phyloP scores from a whole-genome alignment of 768 basidiomycete species.

The Suillus clintonianus region DNA sequence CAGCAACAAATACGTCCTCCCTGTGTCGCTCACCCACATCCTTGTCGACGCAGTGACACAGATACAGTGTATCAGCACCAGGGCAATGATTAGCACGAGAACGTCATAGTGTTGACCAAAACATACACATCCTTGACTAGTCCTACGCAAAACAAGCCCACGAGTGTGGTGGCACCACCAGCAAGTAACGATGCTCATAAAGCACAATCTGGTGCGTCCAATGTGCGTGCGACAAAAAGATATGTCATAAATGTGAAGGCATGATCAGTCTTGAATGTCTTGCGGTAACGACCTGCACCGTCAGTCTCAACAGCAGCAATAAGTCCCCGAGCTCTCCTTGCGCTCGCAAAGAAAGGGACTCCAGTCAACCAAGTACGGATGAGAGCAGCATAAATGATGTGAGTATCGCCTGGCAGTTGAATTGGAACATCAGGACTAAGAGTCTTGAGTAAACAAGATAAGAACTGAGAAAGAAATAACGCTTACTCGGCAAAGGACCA shows the following conservation, averaged over 20 bases:
- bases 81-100: background rate
- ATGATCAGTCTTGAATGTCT: slow-evolving; percentile 62
- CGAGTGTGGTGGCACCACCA: slow-evolving; percentile 77
- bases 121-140: slow-evolving; percentile 75
- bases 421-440: slow-evolving; percentile 30
- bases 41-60: slow-evolving; percentile 69
- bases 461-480: background rate
- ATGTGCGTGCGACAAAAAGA: slow-evolving; percentile 84
- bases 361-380: slow-evolving; percentile 78
- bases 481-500: slow-evolving; percentile 84
- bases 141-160: slow-evolving; percentile 82
- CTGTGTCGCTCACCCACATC: slow-evolving; percentile 51
- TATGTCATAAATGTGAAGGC: slow-evolving; percentile 81
- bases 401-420: slow-evolving; percentile 57
- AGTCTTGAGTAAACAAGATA: slow-evolving; percentile 8
- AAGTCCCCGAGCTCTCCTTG: slow-evolving; percentile 56
- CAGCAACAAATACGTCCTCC: slow-evolving; percentile 56
- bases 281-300: slow-evolving; percentile 40
- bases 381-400: slow-evolving; percentile 75
- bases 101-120: background rate
- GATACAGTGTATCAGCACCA: slow-evolving; percentile 65
- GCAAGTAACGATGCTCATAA: slow-evolving; percentile 75
- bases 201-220: slow-evolving; percentile 69
- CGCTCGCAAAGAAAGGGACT: slow-evolving; percentile 63
- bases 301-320: slow-evolving; percentile 56